phyloP scores from a whole-genome alignment of 306 rosid genomes.

The Cucumis cinereus region DNA sequence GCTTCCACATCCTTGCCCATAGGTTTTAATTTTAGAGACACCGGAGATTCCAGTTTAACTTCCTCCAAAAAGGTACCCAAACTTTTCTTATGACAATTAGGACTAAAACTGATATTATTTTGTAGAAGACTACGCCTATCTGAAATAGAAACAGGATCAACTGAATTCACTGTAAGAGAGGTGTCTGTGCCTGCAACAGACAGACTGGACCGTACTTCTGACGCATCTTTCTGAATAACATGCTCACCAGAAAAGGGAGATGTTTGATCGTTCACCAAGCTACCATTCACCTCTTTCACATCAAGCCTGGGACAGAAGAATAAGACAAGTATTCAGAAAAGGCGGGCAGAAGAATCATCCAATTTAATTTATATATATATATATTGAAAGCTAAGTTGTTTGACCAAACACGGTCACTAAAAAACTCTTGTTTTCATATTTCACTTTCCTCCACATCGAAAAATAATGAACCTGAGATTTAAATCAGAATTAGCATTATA shows the following conservation, averaged over 20 bases:
- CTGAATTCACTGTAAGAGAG: slow-evolving; percentile 42
- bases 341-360: not conserved
- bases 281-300: slow-evolving; percentile 26
- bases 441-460: not conserved
- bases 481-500: not conserved
- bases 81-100: slow-evolving; percentile 41
- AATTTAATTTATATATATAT: not conserved
- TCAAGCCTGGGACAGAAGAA: slow-evolving; percentile 30
- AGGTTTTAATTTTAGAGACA: slow-evolving; percentile 41
- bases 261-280: slow-evolving; percentile 26
- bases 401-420: not conserved
- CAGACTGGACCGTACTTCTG: slow-evolving; percentile 39
- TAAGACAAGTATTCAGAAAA: slow-evolving; percentile 2
- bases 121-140: slow-evolving; percentile 56
- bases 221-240: slow-evolving; percentile 28
- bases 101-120: slow-evolving; percentile 70
- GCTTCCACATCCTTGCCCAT: slow-evolving; percentile 51
- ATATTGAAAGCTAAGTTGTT: not conserved
- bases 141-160: slow-evolving; percentile 51
- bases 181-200: slow-evolving; percentile 54
- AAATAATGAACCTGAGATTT: not conserved
- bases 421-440: not conserved
- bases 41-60: slow-evolving; percentile 33
- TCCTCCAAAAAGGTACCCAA: slow-evolving; percentile 28
- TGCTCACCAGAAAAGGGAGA: slow-evolving; percentile 44